Evolutionary conservation across 225 moss, liverwort and hornwort species (phyloP), one percentile per base, ranked within the genome.

Genomic region (Asterella californica): DNA sequence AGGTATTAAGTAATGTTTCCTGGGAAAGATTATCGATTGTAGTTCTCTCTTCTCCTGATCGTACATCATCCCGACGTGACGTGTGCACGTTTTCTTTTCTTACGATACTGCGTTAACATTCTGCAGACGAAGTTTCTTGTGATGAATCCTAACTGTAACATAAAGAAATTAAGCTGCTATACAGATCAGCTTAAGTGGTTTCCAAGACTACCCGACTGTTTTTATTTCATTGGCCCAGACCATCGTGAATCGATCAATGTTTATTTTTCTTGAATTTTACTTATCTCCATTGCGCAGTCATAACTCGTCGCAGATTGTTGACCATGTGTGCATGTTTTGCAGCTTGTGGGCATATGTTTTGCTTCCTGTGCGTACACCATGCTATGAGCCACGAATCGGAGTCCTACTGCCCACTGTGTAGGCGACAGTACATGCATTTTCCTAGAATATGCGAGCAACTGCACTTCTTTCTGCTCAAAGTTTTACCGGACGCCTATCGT

Each of bases 401-500:
- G 81, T 94, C 93, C 48, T 87, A 89, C 49, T 97, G 97, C 78
- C 97, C 97, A 21, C 87, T 97, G 38, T 97, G 97, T 79, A 89
- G 97, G 72, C 88, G 89, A 61, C 90, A 90, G 2, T 97, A 94
- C 83, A 94, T 93, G 91, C 90, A 97, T 78, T 92, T 97, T 60
- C 97, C 97, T 46, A 90, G 97, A 46, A 86, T 97, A 52, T 94
- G 97, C 79, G 94, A 97, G 75, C 97, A 93, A 75, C 97, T 97
- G 24, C 93, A 97, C 79, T 88, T 87, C 57, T 84, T 94, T 70
- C 87, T 97, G 10, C 90, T 92, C 69, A 93, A 93, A 81, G 90
- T 88, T 24, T 79, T 92, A 72, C 91, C 88, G 4, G 93, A 90
- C 15, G 87, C 87, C 37, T 97, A 94, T 69, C 88, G 86, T 86